Conservation (phyloP, 176 grass and related monocot genomes). For the Metroxylon sagu region DNA sequence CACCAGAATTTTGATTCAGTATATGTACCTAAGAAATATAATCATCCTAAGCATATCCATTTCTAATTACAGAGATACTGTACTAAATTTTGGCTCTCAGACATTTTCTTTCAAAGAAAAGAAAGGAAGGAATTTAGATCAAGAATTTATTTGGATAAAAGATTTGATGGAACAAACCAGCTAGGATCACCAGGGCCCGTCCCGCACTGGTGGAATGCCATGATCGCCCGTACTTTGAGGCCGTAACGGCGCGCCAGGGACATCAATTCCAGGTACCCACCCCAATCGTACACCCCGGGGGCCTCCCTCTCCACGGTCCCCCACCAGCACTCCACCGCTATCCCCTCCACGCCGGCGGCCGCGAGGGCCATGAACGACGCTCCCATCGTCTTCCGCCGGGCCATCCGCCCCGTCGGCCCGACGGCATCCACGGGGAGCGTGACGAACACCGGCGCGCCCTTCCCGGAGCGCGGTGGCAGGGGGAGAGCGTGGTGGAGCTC, state of each 20-base stretch:
- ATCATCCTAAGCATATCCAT: no score
- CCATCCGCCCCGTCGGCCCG: conserved; percentile 33
- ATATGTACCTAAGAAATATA: no score
- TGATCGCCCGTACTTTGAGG: conserved; percentile 62
- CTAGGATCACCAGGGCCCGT: conserved; percentile 28
- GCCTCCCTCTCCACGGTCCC: conserved; percentile 52
- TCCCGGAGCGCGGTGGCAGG: conserved; percentile 17
- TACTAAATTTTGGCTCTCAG: no score
- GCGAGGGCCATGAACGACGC: conserved; percentile 57
- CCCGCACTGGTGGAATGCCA: conserved; percentile 67
- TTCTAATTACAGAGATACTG: no score
- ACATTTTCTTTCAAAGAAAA: no score
- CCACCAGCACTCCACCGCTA: conserved; percentile 65
- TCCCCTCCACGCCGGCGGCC: conserved; percentile 42
- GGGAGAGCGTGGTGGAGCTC: conserved; percentile 43
- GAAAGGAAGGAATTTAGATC: no score
- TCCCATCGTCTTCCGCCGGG: conserved; percentile 43
- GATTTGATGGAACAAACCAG: conserved; percentile 29
- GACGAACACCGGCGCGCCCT: conserved; percentile 43
- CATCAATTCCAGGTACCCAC: conserved; percentile 51
- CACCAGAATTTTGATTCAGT: no score
- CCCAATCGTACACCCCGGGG: conserved; percentile 55
- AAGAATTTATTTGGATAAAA: no score
- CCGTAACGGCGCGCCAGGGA: conserved; percentile 39
- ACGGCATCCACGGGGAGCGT: conserved; percentile 57